phyloP scores from a whole-genome alignment of 306 rosid genomes.

The Quercus variabilis region DNA sequence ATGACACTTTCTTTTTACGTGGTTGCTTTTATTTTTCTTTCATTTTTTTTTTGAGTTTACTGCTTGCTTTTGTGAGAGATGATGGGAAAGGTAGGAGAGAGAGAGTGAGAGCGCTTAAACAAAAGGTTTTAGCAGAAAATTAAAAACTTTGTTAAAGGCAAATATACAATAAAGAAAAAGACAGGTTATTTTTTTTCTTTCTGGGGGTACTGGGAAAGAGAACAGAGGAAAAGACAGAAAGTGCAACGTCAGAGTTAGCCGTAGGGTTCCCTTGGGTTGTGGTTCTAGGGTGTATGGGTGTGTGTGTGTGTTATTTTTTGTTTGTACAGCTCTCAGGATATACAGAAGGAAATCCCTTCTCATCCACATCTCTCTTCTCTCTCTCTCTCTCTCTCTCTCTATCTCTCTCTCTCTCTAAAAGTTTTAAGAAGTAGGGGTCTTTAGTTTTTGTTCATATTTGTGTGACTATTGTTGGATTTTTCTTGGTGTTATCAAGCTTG shows the following conservation, averaged over 20 bases:
- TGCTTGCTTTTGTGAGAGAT: constrained; percentile 48
- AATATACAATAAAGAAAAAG: constrained; percentile 23
- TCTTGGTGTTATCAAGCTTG: constrained; percentile 59
- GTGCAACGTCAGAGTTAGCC: constrained; percentile 84
- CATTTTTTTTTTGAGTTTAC: constrained; percentile 12
- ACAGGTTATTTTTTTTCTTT: constrained; percentile 1
- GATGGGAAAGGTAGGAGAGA: constrained; percentile 37
- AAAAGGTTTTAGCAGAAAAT: constrained; percentile 34
- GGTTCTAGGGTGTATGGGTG: constrained; percentile 32
- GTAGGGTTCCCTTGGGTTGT: constrained; percentile 63
- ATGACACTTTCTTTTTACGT: constrained; percentile 56
- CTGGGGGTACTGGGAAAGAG: constrained; percentile 36
- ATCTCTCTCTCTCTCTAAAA: constrained; percentile 8
- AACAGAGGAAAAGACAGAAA: constrained; percentile 93
- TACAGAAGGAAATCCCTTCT: constrained; percentile 37
- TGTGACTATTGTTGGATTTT: constrained; percentile 54
- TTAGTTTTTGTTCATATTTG: constrained; percentile 56
- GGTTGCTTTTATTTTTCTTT: constrained; percentile 27
- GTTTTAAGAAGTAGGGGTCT: constrained; percentile 26
- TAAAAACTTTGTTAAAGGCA: constrained; percentile 28
- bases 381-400: neutral
- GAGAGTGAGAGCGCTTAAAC: constrained; percentile 31
- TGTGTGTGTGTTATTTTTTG: constrained; percentile 19
- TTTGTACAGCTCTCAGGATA: constrained; percentile 34
- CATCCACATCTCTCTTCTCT: constrained; percentile 35